Base-by-base conservation (phyloP, 192 early-diverging fungal species). In the Coemansia sp. region DNA sequence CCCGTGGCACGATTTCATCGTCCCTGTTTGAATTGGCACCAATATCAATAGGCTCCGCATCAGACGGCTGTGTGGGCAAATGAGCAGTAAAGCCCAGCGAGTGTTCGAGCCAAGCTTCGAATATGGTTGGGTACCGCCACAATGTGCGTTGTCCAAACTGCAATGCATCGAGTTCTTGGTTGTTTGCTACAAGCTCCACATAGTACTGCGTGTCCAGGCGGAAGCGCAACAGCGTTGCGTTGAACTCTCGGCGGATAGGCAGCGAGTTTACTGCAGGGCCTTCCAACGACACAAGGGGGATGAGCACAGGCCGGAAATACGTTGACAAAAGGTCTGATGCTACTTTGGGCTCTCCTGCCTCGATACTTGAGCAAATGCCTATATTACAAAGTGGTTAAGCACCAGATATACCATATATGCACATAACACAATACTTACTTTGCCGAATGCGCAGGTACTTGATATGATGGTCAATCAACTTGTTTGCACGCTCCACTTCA, bases 121-220 rank as follows among this genome's bases (percentile, higher is more conserved):
- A 73, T 5, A 79, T 73, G 14, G 70, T 67, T 0, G 76, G 71
- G 45, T 79, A 79, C 5, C 65, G 56, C 70, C 72, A 74, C 48
- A 79, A 43, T 1, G 67, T 67, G 29, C 71, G 60, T 56, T 79
- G 70, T 0, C 71, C 76, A 55, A 73, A 79, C 49, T 67, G 58
- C 15, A 79, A 48, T 1, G 76, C 76, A 6, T 79, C 71, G 21
- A 79, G 60, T 27, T 70, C 64, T 56, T 70, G 61, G 67, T 70
- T 60, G 12, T 61, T 70, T 47, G 67, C 37, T 41, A 79, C 63
- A 3, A 79, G 67, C 64, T 79, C 76, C 9, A 79, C 65, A 24
- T 73, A 79, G 57, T 67, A 62, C 63, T 79, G 76, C 3, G 72
- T 79, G 57, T 79, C 76, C 0, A 79, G 56, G 21, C 76, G 76